Evolutionary conservation across 495 filamentous ascomycete genomes (phyloP), one percentile per base, ranked within the genome.

Genomic region (Terfezia claveryi): DNA sequence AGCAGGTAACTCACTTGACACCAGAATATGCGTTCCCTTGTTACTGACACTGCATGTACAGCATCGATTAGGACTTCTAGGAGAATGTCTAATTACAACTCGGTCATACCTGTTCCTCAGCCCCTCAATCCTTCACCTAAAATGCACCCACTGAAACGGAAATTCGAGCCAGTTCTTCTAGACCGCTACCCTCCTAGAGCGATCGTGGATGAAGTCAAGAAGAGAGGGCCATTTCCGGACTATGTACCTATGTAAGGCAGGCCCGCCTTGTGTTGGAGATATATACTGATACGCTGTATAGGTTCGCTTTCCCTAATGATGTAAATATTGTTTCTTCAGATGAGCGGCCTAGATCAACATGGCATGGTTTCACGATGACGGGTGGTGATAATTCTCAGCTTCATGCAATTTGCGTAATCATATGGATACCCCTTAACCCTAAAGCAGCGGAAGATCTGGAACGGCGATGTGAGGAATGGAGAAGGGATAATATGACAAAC

Each of bases 291-390:
- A 32, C 27, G 7, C 27, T 46, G 16, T 10, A 46, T 20, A 46
- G 41, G 41, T 46, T 46, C 17, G 41, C 41, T 46, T 46, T 46
- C 17, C 91, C 91, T 32, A 94, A 98, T 67, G 91, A 98, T 68
- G 85, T 98, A 61, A 85, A 86, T 55, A 89, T 98, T 53, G 84
- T 96, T 8, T 94, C 91, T 9, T 86, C 86, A 2, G 91, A 98
- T 63, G 87, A 96, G 64, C 76, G 86, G 57, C 91, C 91, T 2
- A 74, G 87, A 54, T 83, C 91, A 49, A 94, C 89, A 20, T 98
- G 91, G 91, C 91, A 98, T 72, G 91, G 91, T 46, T 98, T 96
- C 66, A 87, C 85, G 56, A 96, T 98, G 91, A 98, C 91, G 4
- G 84, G 81, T 46, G 81, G 81, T 37, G 91, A 96, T 65, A 88